These are phyloP conservation scores for Candida boleticola DNA, from an alignment of 805 yeast species.

Conservation along the genomic window DNA sequence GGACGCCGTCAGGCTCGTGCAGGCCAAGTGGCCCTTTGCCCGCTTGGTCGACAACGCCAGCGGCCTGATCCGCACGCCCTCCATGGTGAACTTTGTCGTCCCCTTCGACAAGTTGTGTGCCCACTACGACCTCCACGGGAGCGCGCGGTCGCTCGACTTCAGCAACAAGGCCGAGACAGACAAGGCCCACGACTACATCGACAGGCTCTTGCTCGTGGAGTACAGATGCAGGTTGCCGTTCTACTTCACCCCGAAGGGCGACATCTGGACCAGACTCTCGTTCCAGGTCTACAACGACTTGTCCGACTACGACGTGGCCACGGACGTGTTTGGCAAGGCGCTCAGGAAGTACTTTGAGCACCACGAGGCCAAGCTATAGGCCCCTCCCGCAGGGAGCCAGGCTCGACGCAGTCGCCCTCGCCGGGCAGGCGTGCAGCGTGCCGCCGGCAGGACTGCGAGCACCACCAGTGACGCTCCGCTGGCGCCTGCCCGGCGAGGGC, in stretches of 20 bases:
- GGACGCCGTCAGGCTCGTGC: slow-evolving; percentile 39
- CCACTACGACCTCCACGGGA: neutral
- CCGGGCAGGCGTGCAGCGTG: no score
- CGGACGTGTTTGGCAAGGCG: slow-evolving; percentile 33
- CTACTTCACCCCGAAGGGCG: slow-evolving; percentile 13
- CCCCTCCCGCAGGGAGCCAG: no score
- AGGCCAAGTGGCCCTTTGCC: slow-evolving; percentile 37
- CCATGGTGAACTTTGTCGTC: slow-evolving; percentile 44
- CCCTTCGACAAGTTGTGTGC: slow-evolving; percentile 21
- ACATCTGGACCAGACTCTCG: slow-evolving; percentile 49
- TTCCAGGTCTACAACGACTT: slow-evolving; percentile 61
- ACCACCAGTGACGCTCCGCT: no score
- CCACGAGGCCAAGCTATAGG: neutral
- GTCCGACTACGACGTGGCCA: slow-evolving; percentile 50
- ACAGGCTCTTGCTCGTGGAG: neutral
- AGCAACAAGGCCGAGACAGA: neutral
- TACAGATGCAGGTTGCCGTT: slow-evolving; percentile 2
- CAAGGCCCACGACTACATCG: neutral
- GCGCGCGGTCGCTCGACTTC: neutral
- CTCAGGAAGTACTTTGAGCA: slow-evolving; percentile 6
- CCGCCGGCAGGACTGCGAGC: no score
- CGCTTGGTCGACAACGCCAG: slow-evolving; percentile 34
- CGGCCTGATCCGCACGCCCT: slow-evolving; percentile 27
- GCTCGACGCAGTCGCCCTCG: no score
- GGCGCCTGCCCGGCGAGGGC: no score